Base-by-base conservation (phyloP, 78 protist species). In the Reticulomyxa filosa region DNA sequence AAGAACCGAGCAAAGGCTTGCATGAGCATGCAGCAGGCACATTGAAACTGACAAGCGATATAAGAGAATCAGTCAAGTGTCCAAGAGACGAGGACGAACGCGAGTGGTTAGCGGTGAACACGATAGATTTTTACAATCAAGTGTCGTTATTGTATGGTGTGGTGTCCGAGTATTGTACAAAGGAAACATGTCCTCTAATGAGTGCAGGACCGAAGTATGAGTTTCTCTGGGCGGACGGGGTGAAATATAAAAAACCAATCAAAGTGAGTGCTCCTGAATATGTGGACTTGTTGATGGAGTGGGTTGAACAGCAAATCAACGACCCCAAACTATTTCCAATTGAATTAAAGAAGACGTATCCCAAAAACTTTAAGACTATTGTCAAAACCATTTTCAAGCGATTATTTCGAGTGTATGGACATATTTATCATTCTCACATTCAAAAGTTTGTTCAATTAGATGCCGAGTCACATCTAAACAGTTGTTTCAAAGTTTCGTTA, bases 351-450 rank as follows among this genome's bases (percentile, higher is more conserved):
- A 36, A 26, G 25, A 75, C 76, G 10, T 94, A 87, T 76, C 99
- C 99, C 6, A 76, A 73, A 73, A 68, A 74, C 57, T 94, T 94
- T 39, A 46, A 29, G 6, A 3, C 26, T 22, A 62, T 72, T 8
- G 87, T 91, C 25, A 38, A 59, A 55, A 77, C 46, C 57, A 88
- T 94, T 36, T 87, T 87, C 74, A 81, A 78, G 67, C 30, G 93
- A 39, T 77, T 90, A 48, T 86, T 90, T 68, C 79, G 99, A 4
- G 92, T 94, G 7, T 94, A 89, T 36, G 99, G 88, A 0, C 99
- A 94, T 66, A 76, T 91, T 57, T 94, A 90, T 72, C 78, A 86
- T 82, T 42, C 73, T 10, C 99, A 94, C 73, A 86, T 84, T 57
- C 57, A 67, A 65, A 4, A 50, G 46, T 50, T 76, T 17, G 25